Conservation (phyloP, 305 asterid species). For the Plantago rigida region DNA sequence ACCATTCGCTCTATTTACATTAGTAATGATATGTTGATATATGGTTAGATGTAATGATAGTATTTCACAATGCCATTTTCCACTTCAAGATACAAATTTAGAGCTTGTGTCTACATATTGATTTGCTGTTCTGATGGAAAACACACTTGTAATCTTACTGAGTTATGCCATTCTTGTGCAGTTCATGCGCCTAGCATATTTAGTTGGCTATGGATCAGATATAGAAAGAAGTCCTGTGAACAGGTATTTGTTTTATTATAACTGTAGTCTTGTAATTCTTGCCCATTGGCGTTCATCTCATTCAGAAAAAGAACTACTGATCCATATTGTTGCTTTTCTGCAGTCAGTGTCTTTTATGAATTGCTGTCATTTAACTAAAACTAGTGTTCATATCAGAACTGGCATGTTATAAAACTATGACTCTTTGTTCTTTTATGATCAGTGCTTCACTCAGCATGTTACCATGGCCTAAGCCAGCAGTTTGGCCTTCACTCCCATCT, state of each 20-base stretch:
- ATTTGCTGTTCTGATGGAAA: slow-evolving; percentile 19
- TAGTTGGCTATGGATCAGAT: slow-evolving; percentile 81
- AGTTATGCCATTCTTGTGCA: slow-evolving; percentile 41
- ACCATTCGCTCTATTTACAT: slow-evolving; percentile 12
- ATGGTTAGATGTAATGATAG: slow-evolving; percentile 14
- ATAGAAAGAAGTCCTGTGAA: slow-evolving; percentile 90
- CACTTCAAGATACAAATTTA: neutral
- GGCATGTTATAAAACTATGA: neutral
- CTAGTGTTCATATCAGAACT: neutral
- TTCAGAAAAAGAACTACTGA: slow-evolving; percentile 15
- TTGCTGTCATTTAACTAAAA: too few relatives aligned
- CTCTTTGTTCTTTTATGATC: slow-evolving; percentile 25
- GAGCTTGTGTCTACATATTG: slow-evolving; percentile 9
- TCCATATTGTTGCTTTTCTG: slow-evolving; percentile 12
- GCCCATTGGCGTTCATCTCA: slow-evolving; percentile 3
- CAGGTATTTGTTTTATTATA: slow-evolving; percentile 45
- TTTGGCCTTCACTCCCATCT: slow-evolving; percentile 91
- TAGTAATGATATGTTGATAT: slow-evolving; percentile 18
- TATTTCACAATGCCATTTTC: slow-evolving; percentile 7
- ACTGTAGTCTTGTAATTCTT: neutral
- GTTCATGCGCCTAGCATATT: slow-evolving; percentile 94
- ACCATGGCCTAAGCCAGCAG: slow-evolving; percentile 96
- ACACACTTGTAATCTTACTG: slow-evolving; percentile 24
- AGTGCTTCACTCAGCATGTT: slow-evolving; percentile 97
- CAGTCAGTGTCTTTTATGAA: neutral